phyloP scores from a whole-genome alignment of 805 yeast species.

The Cephaloascus albidus region DNA sequence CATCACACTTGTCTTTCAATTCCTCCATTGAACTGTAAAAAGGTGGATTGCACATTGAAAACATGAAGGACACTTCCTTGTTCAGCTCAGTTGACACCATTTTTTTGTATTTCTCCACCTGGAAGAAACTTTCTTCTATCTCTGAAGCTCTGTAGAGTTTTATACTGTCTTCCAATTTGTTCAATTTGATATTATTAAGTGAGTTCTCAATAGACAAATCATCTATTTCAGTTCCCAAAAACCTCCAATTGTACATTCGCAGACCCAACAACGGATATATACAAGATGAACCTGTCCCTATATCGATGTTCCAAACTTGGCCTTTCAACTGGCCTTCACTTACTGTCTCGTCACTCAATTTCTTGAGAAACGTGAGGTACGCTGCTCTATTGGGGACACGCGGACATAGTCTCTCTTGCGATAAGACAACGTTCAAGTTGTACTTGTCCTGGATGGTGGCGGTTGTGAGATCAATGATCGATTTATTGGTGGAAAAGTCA shows the following conservation, averaged over 20 bases:
- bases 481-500: slow-evolving; percentile 11
- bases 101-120: neutral
- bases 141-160: slow-evolving; percentile 7
- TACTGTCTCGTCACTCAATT: neutral
- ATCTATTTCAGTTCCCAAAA: slow-evolving; percentile 35
- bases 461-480: slow-evolving; percentile 10
- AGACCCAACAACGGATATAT: slow-evolving; percentile 35
- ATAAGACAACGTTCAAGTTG: slow-evolving; percentile 7
- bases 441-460: slow-evolving; percentile 8
- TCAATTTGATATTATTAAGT: slow-evolving; percentile 11
- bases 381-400: slow-evolving; percentile 16
- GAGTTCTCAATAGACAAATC: slow-evolving; percentile 19
- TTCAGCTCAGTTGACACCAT: neutral
- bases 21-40: slow-evolving; percentile 30
- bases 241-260: slow-evolving; percentile 11
- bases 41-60: slow-evolving; percentile 46
- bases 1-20: slow-evolving; percentile 9
- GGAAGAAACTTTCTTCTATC: slow-evolving; percentile 1
- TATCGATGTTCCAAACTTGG: slow-evolving; percentile 17
- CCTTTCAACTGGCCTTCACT: neutral
- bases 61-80: slow-evolving; percentile 4
- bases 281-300: slow-evolving; percentile 41
- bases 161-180: slow-evolving; percentile 10
- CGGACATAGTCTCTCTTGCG: slow-evolving; percentile 16
- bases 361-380: slow-evolving; percentile 8